Conservation (phyloP, 2,329 filamentous ascomycete genomes). For the Aphanoascus verrucosus region DNA sequence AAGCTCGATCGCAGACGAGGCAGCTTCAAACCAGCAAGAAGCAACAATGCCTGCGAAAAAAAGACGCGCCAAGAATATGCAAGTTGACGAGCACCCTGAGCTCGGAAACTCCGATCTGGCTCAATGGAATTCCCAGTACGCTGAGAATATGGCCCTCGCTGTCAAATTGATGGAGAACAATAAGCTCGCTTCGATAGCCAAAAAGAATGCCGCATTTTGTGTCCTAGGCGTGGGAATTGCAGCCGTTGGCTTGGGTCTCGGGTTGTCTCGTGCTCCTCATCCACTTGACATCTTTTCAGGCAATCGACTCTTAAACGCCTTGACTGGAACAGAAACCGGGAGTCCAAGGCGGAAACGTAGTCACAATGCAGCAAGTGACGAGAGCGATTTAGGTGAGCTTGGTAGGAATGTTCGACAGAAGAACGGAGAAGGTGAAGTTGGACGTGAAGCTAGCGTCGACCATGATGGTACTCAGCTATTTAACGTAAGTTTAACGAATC, state of each 20-base stretch:
- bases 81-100: slow-evolving; percentile 41
- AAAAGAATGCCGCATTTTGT: slow-evolving; percentile 53
- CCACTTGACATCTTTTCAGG: slow-evolving; percentile 53
- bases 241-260: slow-evolving; percentile 41
- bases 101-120: slow-evolving; percentile 47
- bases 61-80: slow-evolving; percentile 29
- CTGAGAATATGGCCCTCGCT: slow-evolving; percentile 48
- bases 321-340: slow-evolving; percentile 31
- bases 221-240: slow-evolving; percentile 49
- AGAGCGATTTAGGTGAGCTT: slow-evolving; percentile 18
- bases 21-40: background rate
- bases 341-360: slow-evolving; percentile 23
- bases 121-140: slow-evolving; percentile 49
- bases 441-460: slow-evolving; percentile 19
- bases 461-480: slow-evolving; percentile 2
- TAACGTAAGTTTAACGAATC: slow-evolving; percentile 7
- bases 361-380: slow-evolving; percentile 8
- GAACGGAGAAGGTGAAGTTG: slow-evolving; percentile 28
- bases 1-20: background rate
- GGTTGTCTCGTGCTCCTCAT: slow-evolving; percentile 31
- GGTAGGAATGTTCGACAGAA: slow-evolving; percentile 32
- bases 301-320: slow-evolving; percentile 40
- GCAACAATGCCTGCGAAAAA: slow-evolving; percentile 18
- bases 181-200: slow-evolving; percentile 40
- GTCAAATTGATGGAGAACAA: slow-evolving; percentile 36